phyloP scores from a whole-genome alignment of 768 basidiomycete genomes.

The Rhizopogon salebrosus region DNA sequence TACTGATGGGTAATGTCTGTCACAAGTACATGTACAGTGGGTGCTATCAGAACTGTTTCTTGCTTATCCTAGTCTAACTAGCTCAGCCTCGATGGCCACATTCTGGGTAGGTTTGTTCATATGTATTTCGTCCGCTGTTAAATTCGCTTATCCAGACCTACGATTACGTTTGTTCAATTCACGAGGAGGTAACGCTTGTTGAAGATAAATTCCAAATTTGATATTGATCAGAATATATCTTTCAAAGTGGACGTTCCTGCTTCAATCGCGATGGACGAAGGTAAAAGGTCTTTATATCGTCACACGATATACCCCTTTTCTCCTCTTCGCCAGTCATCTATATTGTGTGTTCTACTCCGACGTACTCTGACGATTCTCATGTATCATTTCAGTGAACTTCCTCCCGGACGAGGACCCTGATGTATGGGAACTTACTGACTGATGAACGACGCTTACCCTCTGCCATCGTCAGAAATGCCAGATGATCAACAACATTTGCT shows the following conservation, averaged over 20 bases:
- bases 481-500: not conserved
- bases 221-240: not conserved
- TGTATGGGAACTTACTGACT: not conserved
- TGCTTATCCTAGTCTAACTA: not conserved
- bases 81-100: not conserved
- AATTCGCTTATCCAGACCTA: not conserved
- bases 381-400: not conserved
- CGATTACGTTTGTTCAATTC: not conserved
- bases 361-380: not conserved
- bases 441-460: not conserved
- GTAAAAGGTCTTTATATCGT: not conserved
- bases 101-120: not conserved
- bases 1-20: not conserved
- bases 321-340: not conserved
- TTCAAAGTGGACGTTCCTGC: not conserved
- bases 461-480: not conserved
- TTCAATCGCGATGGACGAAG: not conserved
- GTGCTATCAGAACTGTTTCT: not conserved
- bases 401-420: not conserved
- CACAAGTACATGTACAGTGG: not conserved
- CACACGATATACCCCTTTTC: not conserved
- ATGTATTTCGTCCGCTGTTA: not conserved
- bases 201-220: too few species aligned
- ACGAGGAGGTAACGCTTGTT: not conserved
- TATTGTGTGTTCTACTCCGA: not conserved